phyloP scores from a whole-genome alignment of 2,329 filamentous ascomycete species.

The Curvularia verruculosa region DNA sequence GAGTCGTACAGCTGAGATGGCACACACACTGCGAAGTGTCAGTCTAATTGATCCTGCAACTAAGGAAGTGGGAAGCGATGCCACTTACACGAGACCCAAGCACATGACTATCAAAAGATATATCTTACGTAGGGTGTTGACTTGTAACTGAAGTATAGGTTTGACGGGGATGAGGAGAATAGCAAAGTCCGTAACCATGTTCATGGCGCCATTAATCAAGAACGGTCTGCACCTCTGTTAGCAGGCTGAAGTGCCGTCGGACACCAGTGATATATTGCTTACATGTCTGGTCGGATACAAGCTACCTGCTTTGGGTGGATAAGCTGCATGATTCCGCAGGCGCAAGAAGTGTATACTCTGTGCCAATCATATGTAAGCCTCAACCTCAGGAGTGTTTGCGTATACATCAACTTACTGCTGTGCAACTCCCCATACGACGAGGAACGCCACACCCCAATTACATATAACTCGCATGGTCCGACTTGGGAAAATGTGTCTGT shows the following conservation, averaged over 20 bases:
- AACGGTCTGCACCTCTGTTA: background rate
- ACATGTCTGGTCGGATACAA: background rate
- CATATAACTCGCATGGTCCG: background rate
- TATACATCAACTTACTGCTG: background rate
- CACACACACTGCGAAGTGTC: background rate
- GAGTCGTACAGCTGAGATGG: background rate
- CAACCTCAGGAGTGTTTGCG: background rate
- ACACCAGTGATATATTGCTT: background rate
- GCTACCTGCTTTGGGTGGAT: background rate
- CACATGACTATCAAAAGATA: background rate
- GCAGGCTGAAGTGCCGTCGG: background rate
- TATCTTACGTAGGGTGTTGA: background rate
- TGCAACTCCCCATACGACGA: background rate
- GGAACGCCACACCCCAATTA: background rate
- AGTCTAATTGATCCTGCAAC: background rate
- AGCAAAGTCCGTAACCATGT: background rate
- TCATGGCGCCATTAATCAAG: background rate
- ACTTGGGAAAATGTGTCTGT: background rate
- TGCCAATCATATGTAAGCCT: background rate
- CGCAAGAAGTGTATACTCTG: background rate
- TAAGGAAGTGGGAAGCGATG: background rate
- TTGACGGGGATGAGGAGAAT: background rate
- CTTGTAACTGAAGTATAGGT: background rate
- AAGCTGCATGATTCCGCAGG: background rate
- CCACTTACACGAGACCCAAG: background rate